Evolutionary conservation across 2,329 filamentous ascomycete species (phyloP), one percentile per base, ranked within the genome.

Genomic region (Fusarium sp.): DNA sequence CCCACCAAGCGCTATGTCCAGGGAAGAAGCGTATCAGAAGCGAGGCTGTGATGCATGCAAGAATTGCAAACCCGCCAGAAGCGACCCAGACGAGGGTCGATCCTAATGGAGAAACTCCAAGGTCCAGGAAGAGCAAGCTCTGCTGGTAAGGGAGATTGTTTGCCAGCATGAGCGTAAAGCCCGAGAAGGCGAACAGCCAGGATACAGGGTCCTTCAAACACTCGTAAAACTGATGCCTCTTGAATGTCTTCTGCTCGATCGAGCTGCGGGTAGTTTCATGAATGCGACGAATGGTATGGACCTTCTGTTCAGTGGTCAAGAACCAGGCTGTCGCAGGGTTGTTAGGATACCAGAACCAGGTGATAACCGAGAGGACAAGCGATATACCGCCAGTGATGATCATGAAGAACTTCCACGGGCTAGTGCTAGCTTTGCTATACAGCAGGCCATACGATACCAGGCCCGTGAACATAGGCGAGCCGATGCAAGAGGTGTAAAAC

Each of bases 1-100:
- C 71, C 71, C 75, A 77, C 33, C 59, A 73, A 28, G 75, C 75
- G 21, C 64, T 74, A 49, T 71, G 69, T 3, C 67, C 63, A 5
- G 73, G 71, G 10, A 74, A 67, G 50, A 64, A 60, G 5, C 64
- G 61, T 28, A 77, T 62, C 6, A 71, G 62, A 19, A 77, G 21
- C 6, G 73, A 70, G 6, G 73, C 75, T 1, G 72, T 44, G 9
- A 75, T 69, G 30, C 73, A 75, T 15, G 57, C 60, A 9, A 42
- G 58, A 19, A 60, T 60, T 1, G 58, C 58, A 18, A 60, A 60
- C 0, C 58, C 58, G 1, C 58, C 58, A n/a, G 58, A 60, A 6
- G 58, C 58, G 5, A 60, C 58, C 58, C 58, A 60, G 2, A 60
- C 58, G 1, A 60, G 33, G 1, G 58, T 42, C 4, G 58, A 60